Conservation (phyloP, 148 eudicot genomes). For the Pouteria glomerata region DNA sequence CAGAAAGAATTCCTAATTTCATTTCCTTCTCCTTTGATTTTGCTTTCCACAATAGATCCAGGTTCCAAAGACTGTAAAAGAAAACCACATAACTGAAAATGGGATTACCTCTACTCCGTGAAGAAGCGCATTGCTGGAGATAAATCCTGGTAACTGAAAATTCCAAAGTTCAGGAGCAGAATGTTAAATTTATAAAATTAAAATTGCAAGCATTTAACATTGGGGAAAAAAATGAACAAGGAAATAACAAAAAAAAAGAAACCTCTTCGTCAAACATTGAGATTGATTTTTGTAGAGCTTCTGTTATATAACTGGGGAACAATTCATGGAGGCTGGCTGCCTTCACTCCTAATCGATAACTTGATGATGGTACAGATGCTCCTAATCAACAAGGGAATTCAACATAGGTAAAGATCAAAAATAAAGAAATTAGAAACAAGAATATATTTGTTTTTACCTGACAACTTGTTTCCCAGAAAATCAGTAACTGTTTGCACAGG, state of each 20-base stretch:
- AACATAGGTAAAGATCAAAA: neutral
- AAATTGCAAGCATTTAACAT: neutral
- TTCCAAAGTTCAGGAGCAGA: neutral
- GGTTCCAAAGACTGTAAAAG: too few species aligned
- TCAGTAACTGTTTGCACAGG: slow-evolving; percentile 87
- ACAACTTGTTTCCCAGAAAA: slow-evolving; percentile 65
- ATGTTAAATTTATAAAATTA: neutral
- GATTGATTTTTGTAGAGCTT: slow-evolving; percentile 76
- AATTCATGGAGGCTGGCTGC: slow-evolving; percentile 79
- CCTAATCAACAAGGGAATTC: slow-evolving; percentile 32
- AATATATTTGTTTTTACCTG: slow-evolving; percentile 51
- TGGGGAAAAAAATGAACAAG: slow-evolving; percentile 5
- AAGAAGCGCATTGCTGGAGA: slow-evolving; percentile 66
- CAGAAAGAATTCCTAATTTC: too few species aligned
- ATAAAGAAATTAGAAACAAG: neutral
- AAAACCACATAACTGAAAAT: neutral
- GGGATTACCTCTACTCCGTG: slow-evolving; percentile 90
- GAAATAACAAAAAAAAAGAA: neutral
- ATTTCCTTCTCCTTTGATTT: too few species aligned
- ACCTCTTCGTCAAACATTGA: slow-evolving; percentile 81
- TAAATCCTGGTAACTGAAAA: slow-evolving; percentile 81
- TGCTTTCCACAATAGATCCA: too few species aligned
- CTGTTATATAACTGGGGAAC: slow-evolving; percentile 65
- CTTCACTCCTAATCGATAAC: slow-evolving; percentile 88
- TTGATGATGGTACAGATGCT: slow-evolving; percentile 63